Evolutionary conservation across 2,329 filamentous ascomycete genomes (phyloP), one percentile per base, ranked within the genome.

Genomic region (Trichoderma gracile): DNA sequence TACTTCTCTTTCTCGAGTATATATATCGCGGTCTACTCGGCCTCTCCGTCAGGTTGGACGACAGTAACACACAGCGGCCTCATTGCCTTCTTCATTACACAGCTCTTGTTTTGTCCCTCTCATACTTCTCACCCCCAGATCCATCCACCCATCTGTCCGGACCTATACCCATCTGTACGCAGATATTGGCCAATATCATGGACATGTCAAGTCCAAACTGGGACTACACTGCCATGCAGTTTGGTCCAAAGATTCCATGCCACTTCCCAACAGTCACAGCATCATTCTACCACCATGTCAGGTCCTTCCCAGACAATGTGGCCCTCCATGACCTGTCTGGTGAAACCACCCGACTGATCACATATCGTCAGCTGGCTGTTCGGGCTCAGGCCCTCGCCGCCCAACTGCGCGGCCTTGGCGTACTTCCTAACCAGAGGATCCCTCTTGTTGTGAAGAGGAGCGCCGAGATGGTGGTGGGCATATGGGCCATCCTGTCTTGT

Each of bases 381-480:
- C 73, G 75, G 27, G 77, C 77, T 49, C 81, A 82, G 69, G 70
- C 72, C 19, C 73, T 84, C 12, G 77, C 80, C 46, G 71, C 74
- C 58, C 69, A 75, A 21, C 76, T 84, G 15, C 74, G 67, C 50
- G 61, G 50, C 60, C 71, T 71, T 15, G 81, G 81, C 38, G 74
- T 83, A 25, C 67, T 70, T 42, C 78, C 79, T 25, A 74, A 77
- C 6, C 79, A 84, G 68, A 76, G 81, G 43, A 77, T 86, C 6
- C 82, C 81, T n/a, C 76, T 86, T 27, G 78, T 86, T n/a, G 80
- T 82, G 64, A 81, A 81, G 65, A 78, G 84, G 15, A 81, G 83
- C 45, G 73, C 84, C 54, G 82, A 84, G 67, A 85, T 87, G 82
- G 74, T 86, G 7, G 77, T 85, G 56, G 84, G 81, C 21, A 85